phyloP scores from a whole-genome alignment of 345 rosid genomes.

The Boechera retrofracta region DNA sequence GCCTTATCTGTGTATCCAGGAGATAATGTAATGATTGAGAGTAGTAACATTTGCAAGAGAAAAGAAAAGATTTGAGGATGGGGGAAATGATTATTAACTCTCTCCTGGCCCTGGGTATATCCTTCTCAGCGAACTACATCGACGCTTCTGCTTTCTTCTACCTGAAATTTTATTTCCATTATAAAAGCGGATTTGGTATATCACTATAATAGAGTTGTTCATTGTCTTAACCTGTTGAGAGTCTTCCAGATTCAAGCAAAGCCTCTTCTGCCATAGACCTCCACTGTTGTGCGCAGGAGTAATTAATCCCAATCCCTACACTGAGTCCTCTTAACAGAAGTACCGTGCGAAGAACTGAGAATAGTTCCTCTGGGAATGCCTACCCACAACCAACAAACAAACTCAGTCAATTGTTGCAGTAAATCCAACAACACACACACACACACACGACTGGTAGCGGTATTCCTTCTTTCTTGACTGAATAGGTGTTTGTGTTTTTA shows the following conservation, averaged over 20 bases:
- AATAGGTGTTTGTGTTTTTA: constrained; percentile 33
- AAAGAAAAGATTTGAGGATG: not conserved
- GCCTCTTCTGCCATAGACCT: constrained; percentile 90
- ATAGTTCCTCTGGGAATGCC: constrained; percentile 93
- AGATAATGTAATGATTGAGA: not conserved
- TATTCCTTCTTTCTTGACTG: constrained; percentile 1
- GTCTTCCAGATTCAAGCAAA: constrained; percentile 66
- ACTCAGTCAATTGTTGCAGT: not conserved
- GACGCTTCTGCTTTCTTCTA: constrained; percentile 33
- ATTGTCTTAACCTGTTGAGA: constrained; percentile 52
- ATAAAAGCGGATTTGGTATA: not conserved
- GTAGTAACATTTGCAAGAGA: not conserved
- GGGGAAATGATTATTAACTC: not conserved
- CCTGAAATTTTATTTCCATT: constrained; percentile 30
- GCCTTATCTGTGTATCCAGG: not conserved
- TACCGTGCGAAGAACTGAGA: constrained; percentile 87
- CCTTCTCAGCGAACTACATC: constrained; percentile 23
- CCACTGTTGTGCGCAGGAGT: constrained; percentile 90
- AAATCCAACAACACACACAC: not conserved
- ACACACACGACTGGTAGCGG: not conserved
- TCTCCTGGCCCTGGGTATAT: constrained; percentile 15
- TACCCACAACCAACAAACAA: constrained; percentile 39
- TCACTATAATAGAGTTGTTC: not conserved
- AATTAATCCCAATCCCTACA: constrained; percentile 86
- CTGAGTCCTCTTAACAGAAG: constrained; percentile 91